Evolutionary conservation across 495 filamentous ascomycete genomes (phyloP), one percentile per base, ranked within the genome.

Genomic region (Aspergillus taichungensis): DNA sequence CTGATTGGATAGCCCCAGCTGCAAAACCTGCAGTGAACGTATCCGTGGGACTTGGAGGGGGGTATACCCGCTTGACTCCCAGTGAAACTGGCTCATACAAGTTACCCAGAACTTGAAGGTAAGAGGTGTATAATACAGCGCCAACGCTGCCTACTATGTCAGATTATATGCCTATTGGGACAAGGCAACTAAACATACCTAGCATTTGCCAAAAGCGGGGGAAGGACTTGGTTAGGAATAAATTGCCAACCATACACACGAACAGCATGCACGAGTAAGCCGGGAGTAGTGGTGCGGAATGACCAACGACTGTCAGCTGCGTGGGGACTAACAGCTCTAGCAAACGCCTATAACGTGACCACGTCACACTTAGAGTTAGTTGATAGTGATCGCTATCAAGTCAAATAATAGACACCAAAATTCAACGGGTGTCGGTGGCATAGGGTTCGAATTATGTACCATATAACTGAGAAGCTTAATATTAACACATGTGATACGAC

Each of bases 171-270:
- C 30, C 38, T 35, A 5, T 29, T 24, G 8, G 8, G 13, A 34
- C 24, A 32, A n/a, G 33, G 10, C 14, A 24, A 6, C 13, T 34
- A 9, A 13, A 47, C 72, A 46, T 55, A 80, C 76, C 67, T 70
- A 12, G 87, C 80, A 63, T 95, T 95, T 30, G 88, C 89, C 31
- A 94, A 62, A 29, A 95, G 66, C 37, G 88, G 89, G 40, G 89
- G 89, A 13, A 95, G 72, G 13, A 94, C 79, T 66, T 95, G 88
- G 49, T 91, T 83, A 1, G 88, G 89, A 39, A 95, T 79, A 49
- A 94, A 87, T 27, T 75, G 71, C 89, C 89, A 95, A 34, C 89
- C 89, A 47, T 92, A 74, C 42, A 79, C 77, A 42, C 74, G 75
- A 30, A 95, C 74, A 5, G 88, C 89, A 55, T 92, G 86, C 13